Evolutionary conservation across 1,284 basidiomycete species (phyloP).

Genomic region (Irpex lacteus): DNA sequence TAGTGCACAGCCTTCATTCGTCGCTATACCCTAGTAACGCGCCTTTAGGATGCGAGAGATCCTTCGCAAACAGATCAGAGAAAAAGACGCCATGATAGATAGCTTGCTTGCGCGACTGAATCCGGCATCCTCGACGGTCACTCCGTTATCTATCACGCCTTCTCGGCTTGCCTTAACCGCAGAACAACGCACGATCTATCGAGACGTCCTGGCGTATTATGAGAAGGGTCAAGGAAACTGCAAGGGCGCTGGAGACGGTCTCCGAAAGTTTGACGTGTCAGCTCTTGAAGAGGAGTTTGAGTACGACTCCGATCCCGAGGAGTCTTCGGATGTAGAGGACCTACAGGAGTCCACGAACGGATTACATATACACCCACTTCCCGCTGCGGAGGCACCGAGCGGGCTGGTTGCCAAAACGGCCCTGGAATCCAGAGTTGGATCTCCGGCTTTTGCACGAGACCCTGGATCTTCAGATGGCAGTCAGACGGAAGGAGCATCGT

Average conservation of each 20-base stretch:
- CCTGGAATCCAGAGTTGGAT: slow-evolving; percentile 16
- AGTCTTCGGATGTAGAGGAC: slow-evolving; percentile 16
- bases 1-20: slow-evolving; percentile 5
- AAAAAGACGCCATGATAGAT: slow-evolving; percentile 33
- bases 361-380: slow-evolving; percentile 16
- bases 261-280: slow-evolving; percentile 27
- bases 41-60: slow-evolving; percentile 27
- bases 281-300: slow-evolving; percentile 29
- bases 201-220: slow-evolving; percentile 28
- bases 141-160: slow-evolving; percentile 29
- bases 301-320: slow-evolving; percentile 23
- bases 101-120: slow-evolving; percentile 28
- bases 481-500: slow-evolving; percentile 8
- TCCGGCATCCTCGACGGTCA: slow-evolving; percentile 25
- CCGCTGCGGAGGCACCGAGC: slow-evolving; percentile 26
- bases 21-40: too few species aligned
- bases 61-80: slow-evolving; percentile 30
- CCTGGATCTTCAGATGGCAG: slow-evolving; percentile 13
- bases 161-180: slow-evolving; percentile 23
- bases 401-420: slow-evolving; percentile 31
- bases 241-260: slow-evolving; percentile 15
- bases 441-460: slow-evolving; percentile 13
- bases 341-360: slow-evolving; percentile 2
- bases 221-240: slow-evolving; percentile 24
- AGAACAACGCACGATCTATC: slow-evolving; percentile 25